phyloP scores from a whole-genome alignment of 2,329 filamentous ascomycete species.

The Sclerotinia minor region DNA sequence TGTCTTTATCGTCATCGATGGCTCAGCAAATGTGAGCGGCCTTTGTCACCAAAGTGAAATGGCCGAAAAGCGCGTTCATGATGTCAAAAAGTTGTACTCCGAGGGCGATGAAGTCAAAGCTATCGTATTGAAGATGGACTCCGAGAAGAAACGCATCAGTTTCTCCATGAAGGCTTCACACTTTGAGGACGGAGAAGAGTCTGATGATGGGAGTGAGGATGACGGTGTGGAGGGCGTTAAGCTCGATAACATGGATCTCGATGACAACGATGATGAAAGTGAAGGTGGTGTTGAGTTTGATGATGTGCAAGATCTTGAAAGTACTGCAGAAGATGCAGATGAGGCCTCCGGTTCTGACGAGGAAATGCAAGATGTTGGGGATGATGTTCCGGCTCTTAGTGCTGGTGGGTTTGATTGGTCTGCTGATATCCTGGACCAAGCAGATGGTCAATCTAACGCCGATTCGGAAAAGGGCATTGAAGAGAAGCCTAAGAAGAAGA shows the following conservation, averaged over 20 bases:
- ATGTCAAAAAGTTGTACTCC: slow-evolving; percentile 86
- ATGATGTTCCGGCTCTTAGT: slow-evolving; percentile 57
- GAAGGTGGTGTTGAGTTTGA: slow-evolving; percentile 42
- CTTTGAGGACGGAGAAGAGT: slow-evolving; percentile 64
- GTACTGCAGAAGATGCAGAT: slow-evolving; percentile 37
- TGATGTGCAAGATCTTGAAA: slow-evolving; percentile 47
- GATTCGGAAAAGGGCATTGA: slow-evolving; percentile 50
- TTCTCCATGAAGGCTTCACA: slow-evolving; percentile 93
- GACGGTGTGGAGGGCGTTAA: slow-evolving; percentile 49
- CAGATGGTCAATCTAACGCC: slow-evolving; percentile 43
- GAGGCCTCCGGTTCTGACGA: slow-evolving; percentile 38
- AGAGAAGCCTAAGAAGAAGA: slow-evolving; percentile 63
- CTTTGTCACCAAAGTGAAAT: slow-evolving; percentile 92
- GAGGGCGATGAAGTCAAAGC: slow-evolving; percentile 94
- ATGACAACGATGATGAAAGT: slow-evolving; percentile 48
- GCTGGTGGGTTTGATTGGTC: slow-evolving; percentile 87
- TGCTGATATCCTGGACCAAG: slow-evolving; percentile 63
- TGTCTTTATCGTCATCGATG: slow-evolving; percentile 88
- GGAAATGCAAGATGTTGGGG: slow-evolving; percentile 38
- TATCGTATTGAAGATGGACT: slow-evolving; percentile 76
- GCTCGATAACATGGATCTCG: slow-evolving; percentile 47
- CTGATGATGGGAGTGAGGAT: slow-evolving; percentile 50
- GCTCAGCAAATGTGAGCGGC: slow-evolving; percentile 84
- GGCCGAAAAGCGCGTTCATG: slow-evolving; percentile 77
- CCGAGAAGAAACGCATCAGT: slow-evolving; percentile 73